Percentiles rank a stretch among this genome's conserved stretches.
These are phyloP conservation scores for Tetradesmus obliquus DNA, from an alignment of 139 green algal species.

Conservation along the genomic window DNA sequence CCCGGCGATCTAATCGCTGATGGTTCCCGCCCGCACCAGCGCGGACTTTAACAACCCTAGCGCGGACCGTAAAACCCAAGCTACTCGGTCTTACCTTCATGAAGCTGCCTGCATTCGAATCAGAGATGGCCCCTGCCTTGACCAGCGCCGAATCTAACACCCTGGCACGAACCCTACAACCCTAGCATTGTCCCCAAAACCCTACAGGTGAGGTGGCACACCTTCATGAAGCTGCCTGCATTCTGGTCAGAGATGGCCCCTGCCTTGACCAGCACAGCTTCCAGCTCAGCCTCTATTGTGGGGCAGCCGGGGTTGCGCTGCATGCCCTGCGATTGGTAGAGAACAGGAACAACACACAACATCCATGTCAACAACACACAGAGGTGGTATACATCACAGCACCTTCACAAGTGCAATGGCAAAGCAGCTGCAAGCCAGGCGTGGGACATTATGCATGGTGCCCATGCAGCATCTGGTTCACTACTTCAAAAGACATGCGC, in stretches of 20 bases:
- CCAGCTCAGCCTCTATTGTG: slow-evolving; percentile 92
- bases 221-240: slow-evolving; percentile 77
- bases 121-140: slow-evolving; percentile 74
- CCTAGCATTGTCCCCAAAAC: too few species aligned
- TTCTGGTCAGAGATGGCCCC: slow-evolving; percentile 83
- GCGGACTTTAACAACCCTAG: too few species aligned
- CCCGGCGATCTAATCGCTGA: too few species aligned
- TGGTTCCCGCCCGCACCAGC: too few species aligned
- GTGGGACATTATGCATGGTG: too few species aligned
- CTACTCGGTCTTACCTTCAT: slow-evolving; percentile 59
- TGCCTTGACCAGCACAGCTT: slow-evolving; percentile 75
- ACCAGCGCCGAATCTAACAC: slow-evolving; percentile 60
- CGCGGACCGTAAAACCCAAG: neutral
- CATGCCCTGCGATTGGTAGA: slow-evolving; percentile 78
- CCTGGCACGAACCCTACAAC: neutral
- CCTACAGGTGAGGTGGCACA: slow-evolving; percentile 30
- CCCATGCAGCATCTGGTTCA: too few species aligned
- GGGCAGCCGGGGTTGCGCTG: slow-evolving; percentile 86
- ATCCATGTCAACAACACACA: neutral
- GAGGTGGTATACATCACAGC: neutral
- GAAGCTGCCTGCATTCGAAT: slow-evolving; percentile 74
- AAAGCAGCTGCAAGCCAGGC: neutral
- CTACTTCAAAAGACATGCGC: too few species aligned
- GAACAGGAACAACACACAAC: neutral
- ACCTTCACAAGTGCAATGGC: neutral